Evolutionary conservation across 2,329 filamentous ascomycete genomes (phyloP), one percentile per base, ranked within the genome.

Genomic region (Sphaerulina vaccinii): DNA sequence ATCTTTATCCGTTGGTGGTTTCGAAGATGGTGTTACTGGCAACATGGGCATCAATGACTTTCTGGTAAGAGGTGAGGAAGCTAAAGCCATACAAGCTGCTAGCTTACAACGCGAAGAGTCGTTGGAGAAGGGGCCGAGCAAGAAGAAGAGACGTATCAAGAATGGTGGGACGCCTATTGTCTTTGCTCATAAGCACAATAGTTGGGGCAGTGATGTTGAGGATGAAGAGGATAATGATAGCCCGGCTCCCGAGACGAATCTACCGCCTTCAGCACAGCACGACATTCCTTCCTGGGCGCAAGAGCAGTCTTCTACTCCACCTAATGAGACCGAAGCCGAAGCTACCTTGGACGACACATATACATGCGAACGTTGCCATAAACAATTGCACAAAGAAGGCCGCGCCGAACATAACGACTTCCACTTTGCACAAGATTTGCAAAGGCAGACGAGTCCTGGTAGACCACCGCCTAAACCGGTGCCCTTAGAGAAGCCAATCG

Each of bases 341-440:
- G 33, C 8, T 6, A n/a, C 18, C 11, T 13, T 10, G 7, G 39
- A 24, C 1, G 71, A 71, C 8, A 62, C 58, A 0, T 79, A 75
- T 58, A 72, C 74, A 50, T 95, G 90, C 69, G 67, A 75, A 43
- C 82, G 82, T 56, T 96, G 90, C 69, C 77, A 79, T 53, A 77
- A 56, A 6, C 66, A 68, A n/a, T 74, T 93, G 27, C 75, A 78
- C 10, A 74, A 77, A 33, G 66, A 74, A 21, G 81, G 85, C 50
- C 79, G 80, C 61, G 80, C 84, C 59, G 91, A 88, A 71, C 93
- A 99, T 69, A 78, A 86, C 48, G 93, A 99, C 69, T 97, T 91
- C 86, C 93, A 99, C 72, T 86, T 96, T 71, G 93, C 93, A 39
- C 89, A 88, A 71, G 87, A 92, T 62, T 77, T 99, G 23, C 85